Conservation (phyloP, 805 yeast species). For the Torulaspora maleeae region DNA sequence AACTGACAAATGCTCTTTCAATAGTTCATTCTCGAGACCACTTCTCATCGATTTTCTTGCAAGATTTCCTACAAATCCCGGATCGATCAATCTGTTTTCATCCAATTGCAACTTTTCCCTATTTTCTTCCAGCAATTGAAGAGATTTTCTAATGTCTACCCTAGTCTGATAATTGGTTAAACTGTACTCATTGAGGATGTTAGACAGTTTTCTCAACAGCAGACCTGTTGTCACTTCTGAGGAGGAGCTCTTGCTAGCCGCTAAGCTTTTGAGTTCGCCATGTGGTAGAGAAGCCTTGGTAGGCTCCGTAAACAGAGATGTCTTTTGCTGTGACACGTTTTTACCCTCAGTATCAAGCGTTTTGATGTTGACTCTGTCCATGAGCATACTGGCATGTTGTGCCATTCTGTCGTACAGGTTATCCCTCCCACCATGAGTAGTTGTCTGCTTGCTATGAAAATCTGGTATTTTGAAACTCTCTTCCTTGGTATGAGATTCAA, state of each 20-base stretch:
- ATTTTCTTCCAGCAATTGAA: constrained; percentile 36
- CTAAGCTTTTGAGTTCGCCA: not conserved
- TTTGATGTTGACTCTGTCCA: constrained; percentile 9
- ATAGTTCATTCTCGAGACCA: constrained; percentile 55
- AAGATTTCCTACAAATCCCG: constrained; percentile 51
- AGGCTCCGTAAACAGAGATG: constrained; percentile 10
- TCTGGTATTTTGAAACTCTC: constrained; percentile 15
- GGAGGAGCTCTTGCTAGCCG: constrained; percentile 1
- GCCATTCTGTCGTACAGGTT: constrained; percentile 23
- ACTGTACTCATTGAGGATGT: constrained; percentile 33
- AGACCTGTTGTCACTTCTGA: constrained; percentile 24
- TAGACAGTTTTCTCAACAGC: constrained; percentile 36
- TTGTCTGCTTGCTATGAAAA: not conserved
- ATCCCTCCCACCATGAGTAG: constrained; percentile 3
- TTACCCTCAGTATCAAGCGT: not conserved
- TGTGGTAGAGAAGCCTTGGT: constrained; percentile 7
- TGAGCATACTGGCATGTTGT: constrained; percentile 18
- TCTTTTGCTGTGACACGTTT: not conserved
- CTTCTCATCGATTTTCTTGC: constrained; percentile 57
- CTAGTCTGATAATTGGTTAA: constrained; percentile 30
- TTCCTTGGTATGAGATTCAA: constrained; percentile 1
- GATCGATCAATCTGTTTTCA: constrained; percentile 41
- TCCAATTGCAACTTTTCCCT: constrained; percentile 20
- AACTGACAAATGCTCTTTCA: constrained; percentile 51
- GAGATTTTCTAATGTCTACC: constrained; percentile 34